A percentile compares a stretch with the other conserved stretches of the same genome.
Conservation (phyloP, 495 filamentous ascomycete species). For the Trichodelitschia bisporula region DNA sequence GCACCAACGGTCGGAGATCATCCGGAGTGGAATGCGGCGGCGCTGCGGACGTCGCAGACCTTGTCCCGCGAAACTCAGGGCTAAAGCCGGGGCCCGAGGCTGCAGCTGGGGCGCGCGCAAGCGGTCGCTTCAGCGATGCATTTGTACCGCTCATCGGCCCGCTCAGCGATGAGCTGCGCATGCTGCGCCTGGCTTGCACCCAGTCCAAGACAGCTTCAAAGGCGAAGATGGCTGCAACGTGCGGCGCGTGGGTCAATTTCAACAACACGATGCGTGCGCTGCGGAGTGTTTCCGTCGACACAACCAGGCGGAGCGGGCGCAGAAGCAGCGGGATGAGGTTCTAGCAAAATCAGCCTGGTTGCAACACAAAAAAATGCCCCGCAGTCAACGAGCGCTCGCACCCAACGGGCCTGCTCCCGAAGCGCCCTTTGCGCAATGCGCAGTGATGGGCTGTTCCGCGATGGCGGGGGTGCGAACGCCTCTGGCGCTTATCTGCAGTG, state of each 20-base stretch:
- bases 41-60: not conserved
- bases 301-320: constrained; percentile 54
- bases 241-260: constrained; percentile 42
- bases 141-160: constrained; percentile 10
- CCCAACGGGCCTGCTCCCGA: not conserved
- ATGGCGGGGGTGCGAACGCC: not conserved
- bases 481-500: not conserved
- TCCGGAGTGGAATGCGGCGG: constrained; percentile 6
- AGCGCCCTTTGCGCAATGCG: not conserved
- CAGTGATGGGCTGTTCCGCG: not conserved
- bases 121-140: constrained; percentile 3
- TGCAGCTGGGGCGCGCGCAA: constrained; percentile 2
- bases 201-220: constrained; percentile 23
- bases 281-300: constrained; percentile 48
- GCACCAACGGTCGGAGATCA: constrained; percentile 11
- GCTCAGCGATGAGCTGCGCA: constrained; percentile 6
- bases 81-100: not conserved
- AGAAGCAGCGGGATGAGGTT: constrained; percentile 73
- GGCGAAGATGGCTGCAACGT: constrained; percentile 33
- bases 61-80: not conserved
- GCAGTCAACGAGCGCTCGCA: no score
- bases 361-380: no score
- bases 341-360: no score
- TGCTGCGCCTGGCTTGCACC: constrained; percentile 4
- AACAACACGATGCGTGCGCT: constrained; percentile 52